phyloP scores from a whole-genome alignment of 2,329 filamentous ascomycete species.

The Falciphora oryzae region DNA sequence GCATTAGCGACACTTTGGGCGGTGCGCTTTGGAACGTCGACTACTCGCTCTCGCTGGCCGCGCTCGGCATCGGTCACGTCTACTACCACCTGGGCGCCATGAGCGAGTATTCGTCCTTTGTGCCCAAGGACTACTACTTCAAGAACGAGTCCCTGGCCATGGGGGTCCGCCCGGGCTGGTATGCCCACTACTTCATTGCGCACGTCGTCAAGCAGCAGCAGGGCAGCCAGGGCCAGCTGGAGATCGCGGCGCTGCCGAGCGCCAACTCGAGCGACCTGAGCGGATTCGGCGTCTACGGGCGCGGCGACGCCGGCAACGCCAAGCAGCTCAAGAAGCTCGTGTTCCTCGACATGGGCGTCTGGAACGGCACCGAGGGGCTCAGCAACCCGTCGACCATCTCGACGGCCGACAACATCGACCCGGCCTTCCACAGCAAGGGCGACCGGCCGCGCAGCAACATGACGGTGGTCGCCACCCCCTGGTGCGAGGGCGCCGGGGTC shows the following conservation, averaged over 20 bases:
- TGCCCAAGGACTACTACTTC: conserved; percentile 19
- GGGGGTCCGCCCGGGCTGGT: conserved; percentile 27
- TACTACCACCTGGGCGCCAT: conserved; percentile 18
- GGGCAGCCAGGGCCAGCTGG: conserved; percentile 8
- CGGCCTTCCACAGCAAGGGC: conserved; percentile 24
- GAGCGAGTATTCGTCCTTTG: conserved; percentile 20
- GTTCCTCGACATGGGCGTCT: conserved; percentile 30
- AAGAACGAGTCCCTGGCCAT: conserved; percentile 25
- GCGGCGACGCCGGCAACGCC: conserved; percentile 3
- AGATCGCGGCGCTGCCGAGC: conserved; percentile 25
- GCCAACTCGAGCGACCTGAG: conserved; percentile 28
- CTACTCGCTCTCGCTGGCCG: conserved; percentile 21
- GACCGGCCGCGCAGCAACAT: conserved; percentile 21
- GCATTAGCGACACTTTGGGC: conserved; percentile 41
- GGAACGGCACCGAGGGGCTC: conserved; percentile 29
- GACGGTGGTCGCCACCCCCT: conserved; percentile 22
- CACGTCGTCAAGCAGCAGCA: conserved; percentile 18
- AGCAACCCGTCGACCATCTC: conserved; percentile 28
- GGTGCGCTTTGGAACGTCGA: conserved; percentile 44
- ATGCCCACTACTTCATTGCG: conserved; percentile 30
- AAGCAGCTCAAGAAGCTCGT: conserved; percentile 25
- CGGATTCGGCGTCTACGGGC: conserved; percentile 26
- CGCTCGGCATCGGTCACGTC: conserved; percentile 11
- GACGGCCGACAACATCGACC: conserved; percentile 17
- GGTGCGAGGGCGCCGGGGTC: conserved; percentile 21